These are phyloP conservation scores for Metschnikowia colocasiae DNA, from an alignment of 805 yeast genomes.

Conservation along the genomic window DNA sequence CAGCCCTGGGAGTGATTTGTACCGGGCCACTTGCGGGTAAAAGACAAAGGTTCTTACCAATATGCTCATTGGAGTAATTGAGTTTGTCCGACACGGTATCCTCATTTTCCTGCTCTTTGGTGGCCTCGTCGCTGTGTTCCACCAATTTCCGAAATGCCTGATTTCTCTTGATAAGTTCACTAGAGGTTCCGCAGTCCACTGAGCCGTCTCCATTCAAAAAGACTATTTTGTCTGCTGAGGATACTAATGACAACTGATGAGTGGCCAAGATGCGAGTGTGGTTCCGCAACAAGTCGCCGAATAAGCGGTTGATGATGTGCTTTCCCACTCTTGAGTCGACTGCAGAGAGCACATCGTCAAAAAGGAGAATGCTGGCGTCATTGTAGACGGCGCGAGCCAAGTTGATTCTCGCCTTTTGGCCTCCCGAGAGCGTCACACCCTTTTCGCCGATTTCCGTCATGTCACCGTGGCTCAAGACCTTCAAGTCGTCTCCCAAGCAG, in stretches of 20 bases:
- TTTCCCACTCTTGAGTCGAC: constrained; percentile 43
- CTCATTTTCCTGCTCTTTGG: constrained; percentile 23
- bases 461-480: constrained; percentile 34
- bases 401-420: constrained; percentile 44
- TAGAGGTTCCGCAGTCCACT: constrained; percentile 35
- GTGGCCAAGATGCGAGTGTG: constrained; percentile 41
- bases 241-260: constrained; percentile 40
- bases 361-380: constrained; percentile 29
- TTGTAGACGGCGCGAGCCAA: constrained; percentile 43
- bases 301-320: constrained; percentile 36
- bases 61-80: constrained; percentile 9
- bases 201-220: constrained; percentile 42
- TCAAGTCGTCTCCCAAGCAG: constrained; percentile 38
- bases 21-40: constrained; percentile 3
- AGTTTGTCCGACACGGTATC: constrained; percentile 23
- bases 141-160: constrained; percentile 49
- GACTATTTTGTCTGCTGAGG: constrained; percentile 36
- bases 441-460: constrained; percentile 44
- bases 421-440: constrained; percentile 44
- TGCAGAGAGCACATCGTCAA: constrained; percentile 45
- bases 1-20: neutral
- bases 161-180: constrained; percentile 35
- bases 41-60: constrained; percentile 9
- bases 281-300: constrained; percentile 30
- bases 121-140: constrained; percentile 36